Conservation (phyloP, 345 rosid genomes). For the Aquilaria malaccensis region DNA sequence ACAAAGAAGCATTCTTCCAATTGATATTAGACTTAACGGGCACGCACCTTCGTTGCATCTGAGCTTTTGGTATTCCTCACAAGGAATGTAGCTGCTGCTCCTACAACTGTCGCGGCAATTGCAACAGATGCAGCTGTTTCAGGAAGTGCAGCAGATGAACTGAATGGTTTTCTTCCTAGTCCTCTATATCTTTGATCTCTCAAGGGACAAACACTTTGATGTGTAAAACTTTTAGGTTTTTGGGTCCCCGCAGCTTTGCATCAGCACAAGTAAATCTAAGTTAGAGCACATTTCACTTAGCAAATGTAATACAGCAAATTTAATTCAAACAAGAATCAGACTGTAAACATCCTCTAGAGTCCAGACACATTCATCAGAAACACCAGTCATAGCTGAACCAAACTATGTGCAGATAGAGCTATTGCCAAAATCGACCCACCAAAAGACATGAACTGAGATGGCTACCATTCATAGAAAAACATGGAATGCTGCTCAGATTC, state of each 20-base stretch:
- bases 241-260: conserved; percentile 29
- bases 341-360: neutral
- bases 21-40: neutral
- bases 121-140: conserved; percentile 82
- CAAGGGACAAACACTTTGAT: conserved; percentile 16
- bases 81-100: conserved; percentile 80
- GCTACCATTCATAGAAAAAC: too few species aligned
- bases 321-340: conserved; percentile 3
- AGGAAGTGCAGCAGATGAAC: conserved; percentile 34
- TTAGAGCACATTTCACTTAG: conserved; percentile 6
- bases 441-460: too few species aligned
- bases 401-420: too few species aligned
- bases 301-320: neutral
- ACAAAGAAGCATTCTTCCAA: neutral
- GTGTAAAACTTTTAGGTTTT: conserved; percentile 9
- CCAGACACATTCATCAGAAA: too few species aligned
- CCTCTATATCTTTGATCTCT: conserved; percentile 18
- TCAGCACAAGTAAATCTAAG: conserved; percentile 13
- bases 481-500: too few species aligned
- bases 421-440: too few species aligned
- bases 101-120: conserved; percentile 78
- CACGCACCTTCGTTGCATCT: conserved; percentile 41
- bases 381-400: too few species aligned
- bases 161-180: conserved; percentile 24
- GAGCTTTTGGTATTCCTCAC: conserved; percentile 49